These are phyloP conservation scores for Cryptococcus depauperatus DNA, from an alignment of 1,284 basidiomycete species.

Conservation along the genomic window DNA sequence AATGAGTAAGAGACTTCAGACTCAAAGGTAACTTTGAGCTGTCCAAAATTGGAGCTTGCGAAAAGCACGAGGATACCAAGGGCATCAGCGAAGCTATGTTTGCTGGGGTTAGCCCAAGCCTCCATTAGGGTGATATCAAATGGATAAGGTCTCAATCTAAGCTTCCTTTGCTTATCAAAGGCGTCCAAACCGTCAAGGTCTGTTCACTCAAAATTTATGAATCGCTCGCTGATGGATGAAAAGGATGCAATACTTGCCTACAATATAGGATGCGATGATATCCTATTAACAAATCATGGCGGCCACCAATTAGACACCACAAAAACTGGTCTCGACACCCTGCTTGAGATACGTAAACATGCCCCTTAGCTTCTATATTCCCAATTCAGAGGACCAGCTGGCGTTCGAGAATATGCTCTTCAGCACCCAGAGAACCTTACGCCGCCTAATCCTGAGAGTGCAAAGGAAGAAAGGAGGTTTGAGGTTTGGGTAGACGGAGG, in stretches of 20 bases:
- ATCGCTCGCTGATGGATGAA: background rate
- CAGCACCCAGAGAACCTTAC: slow-evolving; percentile 66
- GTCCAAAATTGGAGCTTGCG: slow-evolving; percentile 35
- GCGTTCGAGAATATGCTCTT: slow-evolving; percentile 33
- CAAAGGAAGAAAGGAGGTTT: slow-evolving; percentile 19
- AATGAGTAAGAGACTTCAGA: slow-evolving; percentile 67
- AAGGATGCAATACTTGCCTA: slow-evolving; percentile 47
- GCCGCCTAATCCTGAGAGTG: slow-evolving; percentile 13
- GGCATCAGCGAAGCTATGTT: slow-evolving; percentile 39
- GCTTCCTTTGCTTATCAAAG: slow-evolving; percentile 77
- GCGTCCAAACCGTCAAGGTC: slow-evolving; percentile 49
- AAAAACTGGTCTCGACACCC: slow-evolving; percentile 65
- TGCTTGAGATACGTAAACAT: slow-evolving; percentile 57
- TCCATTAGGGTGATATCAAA: slow-evolving; percentile 39
- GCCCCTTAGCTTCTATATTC: slow-evolving; percentile 38
- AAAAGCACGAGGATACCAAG: slow-evolving; percentile 31
- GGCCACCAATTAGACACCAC: slow-evolving; percentile 47
- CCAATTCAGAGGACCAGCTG: slow-evolving; percentile 32
- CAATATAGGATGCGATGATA: slow-evolving; percentile 46
- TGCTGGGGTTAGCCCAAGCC: slow-evolving; percentile 37
- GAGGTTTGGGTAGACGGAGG: slow-evolving; percentile 86
- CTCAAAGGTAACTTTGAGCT: slow-evolving; percentile 41
- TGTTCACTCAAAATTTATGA: slow-evolving; percentile 5
- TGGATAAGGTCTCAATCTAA: slow-evolving; percentile 59
- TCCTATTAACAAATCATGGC: slow-evolving; percentile 50